Base-by-base conservation (phyloP, 306 rosid genomes). In the Gastrolobium villosum region DNA sequence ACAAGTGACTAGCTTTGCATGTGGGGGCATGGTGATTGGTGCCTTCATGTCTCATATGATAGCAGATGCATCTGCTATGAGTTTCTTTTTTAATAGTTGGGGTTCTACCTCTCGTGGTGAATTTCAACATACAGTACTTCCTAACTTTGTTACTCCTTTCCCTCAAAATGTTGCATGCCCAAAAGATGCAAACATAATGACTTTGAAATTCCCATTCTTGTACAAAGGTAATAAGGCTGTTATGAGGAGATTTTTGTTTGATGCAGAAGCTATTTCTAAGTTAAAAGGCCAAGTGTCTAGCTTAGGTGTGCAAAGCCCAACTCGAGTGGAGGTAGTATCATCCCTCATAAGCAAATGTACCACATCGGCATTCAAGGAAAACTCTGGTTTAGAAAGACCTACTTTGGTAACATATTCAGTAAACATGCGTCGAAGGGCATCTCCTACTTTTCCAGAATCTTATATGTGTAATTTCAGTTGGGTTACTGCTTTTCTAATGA, bases 11-110 rank as follows among this genome's bases (percentile, higher is more conserved):
- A 3, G 63, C 40, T 73, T 73, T 59, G 13, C 78, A 7, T 73
- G 78, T 2, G 68, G 78, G 57, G 78, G 68, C 78, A 40, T 73
- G 1, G 72, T 45, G 55, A 66, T 66, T 10, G 72, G 72, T 10
- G 6, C 11, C 10, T 66, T 44, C 2, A 7, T 66, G 32, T 66
- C 56, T 28, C 72, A 66, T 3, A 66, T 44, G 41, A 11, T 44
- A 66, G 72, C 40, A 0, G 72, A 45, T 45, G 71, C 20, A 43
- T 20, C 37, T 20, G 53, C 10, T 5, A 15, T 37, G 0, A 66
- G 72, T 10, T 44, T 44, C 40, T 66, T 66, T 66, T 66, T 66
- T 5, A 66, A 45, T 1, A 20, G 26, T 30, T 66, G 72, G 72
- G 40, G 40, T 44, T 26, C 40, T 26, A 2, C n/a, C 1, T 26